Evolutionary conservation across 441 rosid genomes (phyloP).

Genomic region (Populus trichocarpa): DNA sequence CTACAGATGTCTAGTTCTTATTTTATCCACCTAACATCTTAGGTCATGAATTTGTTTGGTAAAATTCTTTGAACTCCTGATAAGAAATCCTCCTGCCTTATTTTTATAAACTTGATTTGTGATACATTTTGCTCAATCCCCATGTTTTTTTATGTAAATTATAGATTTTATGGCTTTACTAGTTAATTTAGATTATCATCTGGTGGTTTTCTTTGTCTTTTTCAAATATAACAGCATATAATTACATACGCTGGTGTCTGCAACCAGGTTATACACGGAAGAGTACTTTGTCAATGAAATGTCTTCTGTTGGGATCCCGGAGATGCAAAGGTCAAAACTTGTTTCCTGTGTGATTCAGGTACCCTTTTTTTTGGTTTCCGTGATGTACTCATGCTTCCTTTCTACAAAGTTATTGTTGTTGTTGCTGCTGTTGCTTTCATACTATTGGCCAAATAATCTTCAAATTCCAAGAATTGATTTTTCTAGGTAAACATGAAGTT

Average conservation of each 20-base stretch:
- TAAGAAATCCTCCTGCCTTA: not conserved
- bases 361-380: not conserved
- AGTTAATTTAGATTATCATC: not conserved
- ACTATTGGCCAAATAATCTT: not conserved
- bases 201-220: not conserved
- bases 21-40: not conserved
- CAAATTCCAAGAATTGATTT: conserved; percentile 40
- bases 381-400: not conserved
- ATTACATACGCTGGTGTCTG: conserved; percentile 14
- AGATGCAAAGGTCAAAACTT: conserved; percentile 93
- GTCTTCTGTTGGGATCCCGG: conserved; percentile 86
- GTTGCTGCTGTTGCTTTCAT: too few relatives aligned
- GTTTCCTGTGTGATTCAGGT: conserved; percentile 94
- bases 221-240: not conserved
- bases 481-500: not conserved
- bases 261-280: conserved; percentile 80
- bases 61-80: not conserved
- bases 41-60: not conserved
- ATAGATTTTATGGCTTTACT: not conserved
- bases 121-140: not conserved
- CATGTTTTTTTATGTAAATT: not conserved
- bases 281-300: conserved; percentile 79
- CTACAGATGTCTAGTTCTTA: not conserved
- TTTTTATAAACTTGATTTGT: not conserved
- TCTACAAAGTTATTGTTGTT: too few relatives aligned